Evolutionary conservation across 495 filamentous ascomycete species (phyloP).

Genomic region (Tuber microsphaerosporum): DNA sequence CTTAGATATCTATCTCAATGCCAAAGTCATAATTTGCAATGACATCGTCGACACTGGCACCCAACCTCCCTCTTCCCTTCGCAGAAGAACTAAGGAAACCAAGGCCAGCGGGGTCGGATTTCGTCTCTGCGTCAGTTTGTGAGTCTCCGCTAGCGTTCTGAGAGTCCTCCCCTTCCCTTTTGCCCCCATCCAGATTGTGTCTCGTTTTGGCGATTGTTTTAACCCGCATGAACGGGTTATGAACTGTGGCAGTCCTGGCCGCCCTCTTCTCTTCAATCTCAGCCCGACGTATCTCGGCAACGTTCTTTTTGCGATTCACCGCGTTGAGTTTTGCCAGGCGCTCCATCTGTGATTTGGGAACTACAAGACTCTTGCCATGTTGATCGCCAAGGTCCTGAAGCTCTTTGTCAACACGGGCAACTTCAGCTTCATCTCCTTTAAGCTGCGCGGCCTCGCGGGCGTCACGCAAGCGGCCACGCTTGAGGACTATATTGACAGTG

Average conservation of each 20-base stretch:
- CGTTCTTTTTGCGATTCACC: constrained; percentile 69
- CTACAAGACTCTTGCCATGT: constrained; percentile 46
- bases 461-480: constrained; percentile 56
- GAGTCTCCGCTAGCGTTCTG: constrained; percentile 17
- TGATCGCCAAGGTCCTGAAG: constrained; percentile 61
- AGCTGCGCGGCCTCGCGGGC: constrained; percentile 59
- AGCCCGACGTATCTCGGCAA: constrained; percentile 73
- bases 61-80: constrained; percentile 21
- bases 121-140: neutral
- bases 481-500: constrained; percentile 52
- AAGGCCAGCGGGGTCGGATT: constrained; percentile 17
- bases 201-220: constrained; percentile 35
- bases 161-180: constrained; percentile 12
- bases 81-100: constrained; percentile 18
- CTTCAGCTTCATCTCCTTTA: constrained; percentile 55
- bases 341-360: constrained; percentile 46
- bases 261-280: constrained; percentile 68
- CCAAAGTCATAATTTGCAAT: constrained; percentile 74
- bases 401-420: constrained; percentile 57
- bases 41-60: constrained; percentile 62
- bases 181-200: constrained; percentile 24
- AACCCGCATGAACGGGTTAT: constrained; percentile 57
- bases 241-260: constrained; percentile 55
- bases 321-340: constrained; percentile 67
- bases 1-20: constrained; percentile 65